Evolutionary conservation across 2,329 filamentous ascomycete species (phyloP).

Genomic region (Arthrobotrys megalospora): DNA sequence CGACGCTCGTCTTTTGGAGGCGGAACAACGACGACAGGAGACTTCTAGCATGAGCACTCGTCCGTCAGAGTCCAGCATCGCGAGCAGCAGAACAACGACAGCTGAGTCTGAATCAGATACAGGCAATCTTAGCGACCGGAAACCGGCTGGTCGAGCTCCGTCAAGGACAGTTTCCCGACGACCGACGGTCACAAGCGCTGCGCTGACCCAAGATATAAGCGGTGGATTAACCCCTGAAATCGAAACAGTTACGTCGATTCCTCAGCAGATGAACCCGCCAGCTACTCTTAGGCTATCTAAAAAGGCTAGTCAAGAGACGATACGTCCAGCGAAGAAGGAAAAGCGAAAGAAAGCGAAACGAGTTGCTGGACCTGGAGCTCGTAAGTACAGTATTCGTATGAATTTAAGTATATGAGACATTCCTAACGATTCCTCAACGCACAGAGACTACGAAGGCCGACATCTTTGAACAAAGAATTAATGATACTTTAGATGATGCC

Average conservation of each 20-base stretch:
- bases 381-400: constrained; percentile 56
- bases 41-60: constrained; percentile 64
- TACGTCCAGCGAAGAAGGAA: constrained; percentile 88
- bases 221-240: constrained; percentile 96
- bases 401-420: constrained; percentile 44
- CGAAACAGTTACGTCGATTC: constrained; percentile 92
- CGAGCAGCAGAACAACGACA: constrained; percentile 66
- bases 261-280: constrained; percentile 78
- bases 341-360: constrained; percentile 86
- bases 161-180: constrained; percentile 75
- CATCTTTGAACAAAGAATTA: constrained; percentile 97
- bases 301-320: constrained; percentile 95
- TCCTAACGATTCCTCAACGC: constrained; percentile 62
- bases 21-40: constrained; percentile 66
- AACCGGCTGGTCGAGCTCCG: constrained; percentile 75
- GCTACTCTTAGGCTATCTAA: constrained; percentile 79
- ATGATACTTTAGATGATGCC: constrained; percentile 93
- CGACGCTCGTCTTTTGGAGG: constrained; percentile 66
- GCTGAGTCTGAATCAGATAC: constrained; percentile 69
- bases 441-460: constrained; percentile 94
- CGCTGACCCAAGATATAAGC: constrained; percentile 79
- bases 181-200: constrained; percentile 70
- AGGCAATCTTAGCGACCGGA: constrained; percentile 66
- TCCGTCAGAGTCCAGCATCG: constrained; percentile 66
- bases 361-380: constrained; percentile 63